These are phyloP conservation scores for Sugiyamaella novakii DNA, from an alignment of 1,139 yeast species.

Conservation along the genomic window DNA sequence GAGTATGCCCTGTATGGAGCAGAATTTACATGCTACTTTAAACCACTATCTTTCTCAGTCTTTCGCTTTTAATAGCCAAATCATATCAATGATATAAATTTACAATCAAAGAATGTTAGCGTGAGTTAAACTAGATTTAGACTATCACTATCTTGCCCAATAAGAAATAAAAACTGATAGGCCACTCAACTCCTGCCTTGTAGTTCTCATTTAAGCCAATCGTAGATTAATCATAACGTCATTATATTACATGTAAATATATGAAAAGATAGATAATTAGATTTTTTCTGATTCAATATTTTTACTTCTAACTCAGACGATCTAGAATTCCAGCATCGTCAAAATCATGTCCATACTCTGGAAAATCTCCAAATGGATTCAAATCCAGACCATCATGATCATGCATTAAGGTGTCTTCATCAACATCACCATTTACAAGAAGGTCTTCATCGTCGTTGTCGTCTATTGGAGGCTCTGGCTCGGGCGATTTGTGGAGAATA, in stretches of 20 bases:
- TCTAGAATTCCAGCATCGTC: conserved; percentile 19
- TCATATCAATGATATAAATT: too few species aligned
- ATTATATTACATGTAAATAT: conserved; percentile 14
- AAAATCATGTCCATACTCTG: conserved; percentile 21
- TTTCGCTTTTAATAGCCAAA: too few species aligned
- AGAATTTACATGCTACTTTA: too few species aligned
- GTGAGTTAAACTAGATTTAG: too few species aligned
- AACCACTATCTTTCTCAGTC: too few species aligned
- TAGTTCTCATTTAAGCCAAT: too few species aligned
- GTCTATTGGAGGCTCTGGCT: conserved; percentile 2
- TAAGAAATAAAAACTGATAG: too few species aligned
- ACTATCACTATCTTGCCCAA: too few species aligned
- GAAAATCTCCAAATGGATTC: conserved; percentile 22
- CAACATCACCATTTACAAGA: conserved; percentile 7
- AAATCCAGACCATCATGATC: conserved; percentile 18
- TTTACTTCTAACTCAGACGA: conserved; percentile 12
- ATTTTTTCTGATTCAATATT: neutral
- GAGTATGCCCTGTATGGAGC: too few species aligned
- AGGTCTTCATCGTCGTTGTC: neutral
- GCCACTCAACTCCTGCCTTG: too few species aligned
- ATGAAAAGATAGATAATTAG: neutral
- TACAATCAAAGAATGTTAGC: too few species aligned
- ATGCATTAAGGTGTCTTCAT: conserved; percentile 13
- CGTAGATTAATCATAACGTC: conserved; percentile 17
- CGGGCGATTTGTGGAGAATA: neutral